Conservation (phyloP, 108 stramenopile species). For the Cyclotella sp. region DNA sequence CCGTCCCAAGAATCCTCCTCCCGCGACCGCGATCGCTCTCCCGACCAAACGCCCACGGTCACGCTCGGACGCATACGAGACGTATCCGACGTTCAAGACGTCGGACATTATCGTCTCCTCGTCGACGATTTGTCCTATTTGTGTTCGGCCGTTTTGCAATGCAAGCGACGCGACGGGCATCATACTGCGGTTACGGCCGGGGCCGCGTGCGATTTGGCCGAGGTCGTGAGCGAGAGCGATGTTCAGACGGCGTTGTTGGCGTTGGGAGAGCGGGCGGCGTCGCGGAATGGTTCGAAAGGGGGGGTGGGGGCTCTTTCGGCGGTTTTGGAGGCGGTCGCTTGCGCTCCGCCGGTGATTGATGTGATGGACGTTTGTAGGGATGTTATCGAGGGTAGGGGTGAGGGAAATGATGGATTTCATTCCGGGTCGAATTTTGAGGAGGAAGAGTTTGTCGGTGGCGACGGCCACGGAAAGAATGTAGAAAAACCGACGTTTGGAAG, state of each 20-base stretch:
- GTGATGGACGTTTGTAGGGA: conserved; percentile 10
- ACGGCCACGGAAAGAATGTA: neutral
- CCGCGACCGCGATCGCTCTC: too few relatives aligned
- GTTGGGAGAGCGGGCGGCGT: neutral
- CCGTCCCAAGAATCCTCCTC: too few relatives aligned
- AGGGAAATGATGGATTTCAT: neutral
- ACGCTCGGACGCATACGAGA: conserved; percentile 28
- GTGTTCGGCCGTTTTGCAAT: conserved; percentile 62
- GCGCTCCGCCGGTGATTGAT: conserved; percentile 17
- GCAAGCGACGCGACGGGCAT: conserved; percentile 8
- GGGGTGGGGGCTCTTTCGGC: conserved; percentile 44
- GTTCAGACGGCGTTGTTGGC: conserved; percentile 40
- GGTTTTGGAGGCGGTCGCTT: conserved; percentile 47
- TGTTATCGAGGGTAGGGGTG: neutral
- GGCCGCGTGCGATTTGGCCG: conserved; percentile 59
- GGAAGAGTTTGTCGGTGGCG: too few relatives aligned
- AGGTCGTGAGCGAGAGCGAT: conserved; percentile 52
- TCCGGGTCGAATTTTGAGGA: neutral
- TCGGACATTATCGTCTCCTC: conserved; percentile 73
- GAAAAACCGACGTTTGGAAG: neutral
- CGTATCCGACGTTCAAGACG: conserved; percentile 61
- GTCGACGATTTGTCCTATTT: conserved; percentile 78
- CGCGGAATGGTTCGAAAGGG: conserved; percentile 17
- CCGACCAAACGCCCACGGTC: conserved; percentile 12
- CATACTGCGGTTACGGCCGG: conserved; percentile 38